Conservation (phyloP, 2,329 filamentous ascomycete species). For the Lasiodiplodia theobromae region DNA sequence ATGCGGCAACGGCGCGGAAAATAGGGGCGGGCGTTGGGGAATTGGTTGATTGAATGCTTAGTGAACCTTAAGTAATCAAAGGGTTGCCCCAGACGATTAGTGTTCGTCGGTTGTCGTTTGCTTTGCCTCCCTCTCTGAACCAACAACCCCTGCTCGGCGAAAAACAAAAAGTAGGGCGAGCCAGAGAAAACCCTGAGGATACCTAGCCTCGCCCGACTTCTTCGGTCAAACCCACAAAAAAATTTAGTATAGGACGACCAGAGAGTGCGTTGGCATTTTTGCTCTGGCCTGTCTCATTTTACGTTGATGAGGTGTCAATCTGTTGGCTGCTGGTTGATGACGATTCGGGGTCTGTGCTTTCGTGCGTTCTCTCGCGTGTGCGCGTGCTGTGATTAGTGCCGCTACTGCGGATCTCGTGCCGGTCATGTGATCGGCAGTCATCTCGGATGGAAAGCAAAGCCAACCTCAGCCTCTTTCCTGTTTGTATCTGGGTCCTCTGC, state of each 20-base stretch:
- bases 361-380: background rate
- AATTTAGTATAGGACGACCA: background rate
- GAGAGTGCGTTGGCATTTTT: background rate
- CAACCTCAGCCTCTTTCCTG: background rate
- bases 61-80: background rate
- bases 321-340: background rate
- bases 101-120: too few species aligned
- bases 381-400: background rate
- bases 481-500: too few species aligned
- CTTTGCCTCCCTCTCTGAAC: background rate
- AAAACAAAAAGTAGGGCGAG: background rate
- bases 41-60: background rate
- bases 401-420: background rate
- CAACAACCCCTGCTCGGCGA: background rate
- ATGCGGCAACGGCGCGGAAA: background rate
- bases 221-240: background rate
- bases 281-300: background rate
- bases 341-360: background rate
- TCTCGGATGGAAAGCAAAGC: background rate
- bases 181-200: background rate
- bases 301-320: constrained; percentile 1
- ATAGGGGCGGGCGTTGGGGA: background rate
- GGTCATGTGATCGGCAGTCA: background rate
- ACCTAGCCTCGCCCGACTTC: background rate
- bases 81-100: background rate